Evolutionary conservation across 495 filamentous ascomycete species (phyloP).

Genomic region (Talaromyces thailandensis): DNA sequence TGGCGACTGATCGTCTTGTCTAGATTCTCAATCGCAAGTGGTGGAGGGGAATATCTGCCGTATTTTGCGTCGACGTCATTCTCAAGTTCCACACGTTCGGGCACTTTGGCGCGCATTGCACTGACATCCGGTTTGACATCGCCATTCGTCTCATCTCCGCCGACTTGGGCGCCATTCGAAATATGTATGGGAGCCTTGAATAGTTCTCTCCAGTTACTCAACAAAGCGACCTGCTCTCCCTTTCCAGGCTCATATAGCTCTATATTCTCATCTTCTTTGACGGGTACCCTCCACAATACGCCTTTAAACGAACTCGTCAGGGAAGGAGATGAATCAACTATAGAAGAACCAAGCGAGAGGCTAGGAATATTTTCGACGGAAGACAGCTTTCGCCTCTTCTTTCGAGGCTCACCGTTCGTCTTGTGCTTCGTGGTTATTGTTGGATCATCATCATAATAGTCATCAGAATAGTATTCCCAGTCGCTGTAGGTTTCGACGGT

Average conservation of each 20-base stretch:
- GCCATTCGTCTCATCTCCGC: background rate
- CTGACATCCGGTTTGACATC: background rate
- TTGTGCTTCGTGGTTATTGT: constrained; percentile 16
- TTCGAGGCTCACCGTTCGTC: constrained; percentile 9
- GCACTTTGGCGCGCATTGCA: background rate
- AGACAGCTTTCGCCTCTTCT: constrained; percentile 7
- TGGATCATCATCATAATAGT: constrained; percentile 41
- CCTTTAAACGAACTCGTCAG: constrained; percentile 27
- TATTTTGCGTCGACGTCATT: background rate
- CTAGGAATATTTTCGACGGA: background rate
- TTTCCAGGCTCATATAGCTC: constrained; percentile 29
- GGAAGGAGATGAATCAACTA: background rate
- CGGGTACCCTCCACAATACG: constrained; percentile 29
- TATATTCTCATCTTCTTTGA: constrained; percentile 17
- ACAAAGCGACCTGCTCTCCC: constrained; percentile 33
- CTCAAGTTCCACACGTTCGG: background rate
- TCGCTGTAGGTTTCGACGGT: constrained; percentile 36
- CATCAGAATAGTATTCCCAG: constrained; percentile 42
- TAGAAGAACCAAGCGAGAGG: constrained; percentile 4
- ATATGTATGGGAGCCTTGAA: constrained; percentile 26
- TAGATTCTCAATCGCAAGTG: constrained; percentile 2
- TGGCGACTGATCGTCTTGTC: constrained; percentile 1
- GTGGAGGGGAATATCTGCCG: constrained; percentile 3
- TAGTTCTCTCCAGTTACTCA: constrained; percentile 44
- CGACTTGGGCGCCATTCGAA: background rate